Conservation (phyloP, 2,329 filamentous ascomycete genomes). For the Emergomyces africanus region DNA sequence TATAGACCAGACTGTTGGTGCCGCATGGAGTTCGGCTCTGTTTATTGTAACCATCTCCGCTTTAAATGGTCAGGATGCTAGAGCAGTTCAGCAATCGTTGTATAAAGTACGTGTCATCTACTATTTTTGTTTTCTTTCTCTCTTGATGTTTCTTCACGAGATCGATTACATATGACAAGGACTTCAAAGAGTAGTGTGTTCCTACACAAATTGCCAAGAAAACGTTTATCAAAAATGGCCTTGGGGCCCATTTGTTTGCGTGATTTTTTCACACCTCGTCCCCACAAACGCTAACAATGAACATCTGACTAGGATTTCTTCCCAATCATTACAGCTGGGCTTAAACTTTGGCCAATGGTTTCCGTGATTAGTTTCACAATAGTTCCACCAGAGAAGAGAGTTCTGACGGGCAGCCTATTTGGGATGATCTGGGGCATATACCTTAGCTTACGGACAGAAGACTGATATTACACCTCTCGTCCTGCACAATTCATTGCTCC, state of each 20-base stretch:
- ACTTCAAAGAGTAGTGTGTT: neutral
- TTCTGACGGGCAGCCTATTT: constrained; percentile 24
- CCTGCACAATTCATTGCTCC: neutral
- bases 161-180: neutral
- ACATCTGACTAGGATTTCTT: constrained; percentile 20
- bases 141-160: neutral
- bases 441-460: constrained; percentile 21
- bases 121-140: neutral
- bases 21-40: constrained; percentile 42
- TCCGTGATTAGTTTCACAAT: constrained; percentile 28
- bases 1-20: constrained; percentile 47
- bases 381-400: constrained; percentile 22
- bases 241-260: neutral
- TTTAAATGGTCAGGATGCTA: constrained; percentile 27
- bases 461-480: neutral
- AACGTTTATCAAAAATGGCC: too few species aligned
- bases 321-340: constrained; percentile 24
- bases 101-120: constrained; percentile 20
- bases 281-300: neutral
- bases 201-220: neutral
- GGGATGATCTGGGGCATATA: constrained; percentile 29
- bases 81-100: constrained; percentile 21
- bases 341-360: constrained; percentile 30
- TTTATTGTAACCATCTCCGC: constrained; percentile 45
- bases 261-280: neutral